A percentile compares a stretch with the other conserved stretches of the same genome.
Evolutionary conservation across 305 asterid species (phyloP).

Genomic region (Caryopteris hybrid): DNA sequence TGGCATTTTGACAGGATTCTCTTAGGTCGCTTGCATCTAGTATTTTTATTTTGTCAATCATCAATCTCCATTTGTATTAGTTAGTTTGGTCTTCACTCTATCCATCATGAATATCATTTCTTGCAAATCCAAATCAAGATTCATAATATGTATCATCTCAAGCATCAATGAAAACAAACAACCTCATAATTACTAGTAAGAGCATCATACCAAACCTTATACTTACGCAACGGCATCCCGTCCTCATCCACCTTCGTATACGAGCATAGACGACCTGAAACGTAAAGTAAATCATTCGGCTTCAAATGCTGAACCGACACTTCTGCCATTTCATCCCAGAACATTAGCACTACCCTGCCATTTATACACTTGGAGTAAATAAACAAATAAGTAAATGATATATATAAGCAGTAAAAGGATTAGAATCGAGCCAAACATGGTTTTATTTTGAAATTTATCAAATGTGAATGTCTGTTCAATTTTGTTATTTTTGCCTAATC

Average conservation of each 20-base stretch:
- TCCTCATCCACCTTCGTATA: conserved; percentile 24
- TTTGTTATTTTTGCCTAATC: neutral
- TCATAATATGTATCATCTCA: neutral
- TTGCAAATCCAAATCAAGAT: neutral
- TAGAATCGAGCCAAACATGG: too few relatives aligned
- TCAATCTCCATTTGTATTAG: neutral
- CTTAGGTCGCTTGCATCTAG: too few relatives aligned
- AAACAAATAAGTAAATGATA: too few relatives aligned
- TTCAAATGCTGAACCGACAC: conserved; percentile 50
- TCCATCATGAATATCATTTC: neutral
- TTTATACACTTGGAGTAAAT: neutral
- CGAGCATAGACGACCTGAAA: conserved; percentile 58
- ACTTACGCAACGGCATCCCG: conserved; percentile 18
- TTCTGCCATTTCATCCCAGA: conserved; percentile 59
- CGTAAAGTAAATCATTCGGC: conserved; percentile 51
- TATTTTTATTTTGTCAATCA: too few relatives aligned
- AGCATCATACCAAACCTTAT: conserved; percentile 36
- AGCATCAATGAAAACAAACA: neutral
- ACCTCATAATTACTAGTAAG: neutral
- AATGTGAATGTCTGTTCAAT: neutral
- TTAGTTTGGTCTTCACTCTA: neutral
- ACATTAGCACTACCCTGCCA: conserved; percentile 47
- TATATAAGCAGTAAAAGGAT: too few relatives aligned
- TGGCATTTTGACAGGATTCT: too few relatives aligned
- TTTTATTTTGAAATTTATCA: neutral